Base-by-base conservation (phyloP, 2,329 filamentous ascomycete species). In the Phaeosphaeria sp. region DNA sequence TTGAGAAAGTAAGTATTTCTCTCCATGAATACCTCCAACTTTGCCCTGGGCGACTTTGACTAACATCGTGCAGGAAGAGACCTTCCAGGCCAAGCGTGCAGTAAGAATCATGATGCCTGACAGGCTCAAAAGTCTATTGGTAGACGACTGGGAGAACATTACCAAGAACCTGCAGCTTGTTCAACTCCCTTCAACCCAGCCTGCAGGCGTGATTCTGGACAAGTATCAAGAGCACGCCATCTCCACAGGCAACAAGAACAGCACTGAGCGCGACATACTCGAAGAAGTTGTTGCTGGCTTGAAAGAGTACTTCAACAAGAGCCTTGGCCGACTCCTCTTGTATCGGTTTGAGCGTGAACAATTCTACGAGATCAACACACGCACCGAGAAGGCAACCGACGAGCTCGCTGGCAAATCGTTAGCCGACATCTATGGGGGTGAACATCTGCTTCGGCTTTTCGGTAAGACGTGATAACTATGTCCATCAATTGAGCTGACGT, bases 121-220 rank as follows among this genome's bases (percentile, higher is more conserved):
- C 73, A 87, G 90, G 64, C 84, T 99, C 65, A 97, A 98, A 81
- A 92, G 91, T 17, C 85, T 96, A 62, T 87, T 99, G 2, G 95
- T 99, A 21, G 95, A 99, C 74, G 95, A 99, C 77, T 99, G 95
- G 95, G 95, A 99, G 78, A 96, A 97, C 69, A 89, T 99, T 60
- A 99, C 95, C 55, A 98, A 97, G 80, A 95, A 96, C 74, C 87
- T 92, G 67, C 91, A 94, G 73, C 87, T 98, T 3, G 92, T 97
- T 30, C 89, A 91, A 1, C 83, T 99, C 17, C 95, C 95, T 0
- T 89, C 92, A 47, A 82, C 84, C 25, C 86, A 89, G 51, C 88
- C 94, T 0, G 92, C 95, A 58, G 87, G 85, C 63, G 81, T 87
- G 64, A 92, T 99, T 60, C 81, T 99, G 17, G 85, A 92, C 49